Conservation (phyloP, 148 eudicot species). For the Fagopyrum homotropicum region DNA sequence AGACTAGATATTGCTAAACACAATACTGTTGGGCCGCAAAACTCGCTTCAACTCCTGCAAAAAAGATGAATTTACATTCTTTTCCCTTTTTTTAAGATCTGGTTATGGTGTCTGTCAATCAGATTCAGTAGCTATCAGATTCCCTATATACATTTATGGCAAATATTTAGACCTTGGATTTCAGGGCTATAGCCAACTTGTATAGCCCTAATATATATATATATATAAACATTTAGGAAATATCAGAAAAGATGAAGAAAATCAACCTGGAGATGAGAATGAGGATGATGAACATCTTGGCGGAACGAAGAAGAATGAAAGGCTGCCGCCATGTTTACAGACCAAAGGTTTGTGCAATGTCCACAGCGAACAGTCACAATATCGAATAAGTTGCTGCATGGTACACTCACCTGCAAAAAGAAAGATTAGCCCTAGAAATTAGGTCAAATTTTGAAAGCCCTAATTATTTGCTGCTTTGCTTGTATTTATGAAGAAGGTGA, state of each 20-base stretch:
- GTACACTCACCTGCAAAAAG: conserved; percentile 57
- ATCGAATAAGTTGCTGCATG: conserved; percentile 47
- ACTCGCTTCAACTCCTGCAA: no score
- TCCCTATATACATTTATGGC: background rate
- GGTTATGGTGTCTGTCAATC: background rate
- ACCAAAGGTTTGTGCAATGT: conserved; percentile 46
- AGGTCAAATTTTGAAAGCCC: background rate
- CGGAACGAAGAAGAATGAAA: background rate
- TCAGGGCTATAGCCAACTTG: background rate
- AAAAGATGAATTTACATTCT: background rate
- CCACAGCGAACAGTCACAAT: conserved; percentile 73
- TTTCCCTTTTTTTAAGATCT: background rate
- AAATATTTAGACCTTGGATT: background rate
- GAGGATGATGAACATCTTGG: background rate
- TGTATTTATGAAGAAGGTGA: background rate
- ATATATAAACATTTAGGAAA: background rate
- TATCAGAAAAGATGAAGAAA: background rate
- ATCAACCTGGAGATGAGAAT: background rate
- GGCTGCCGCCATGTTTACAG: conserved; percentile 15
- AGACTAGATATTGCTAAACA: background rate
- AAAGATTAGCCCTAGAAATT: background rate
- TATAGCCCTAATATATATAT: background rate
- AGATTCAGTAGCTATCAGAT: background rate
- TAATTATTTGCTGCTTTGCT: background rate
- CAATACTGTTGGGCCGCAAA: background rate